Evolutionary conservation across 768 basidiomycete species (phyloP), one percentile per base, ranked within the genome.

Genomic region (Lepiota brunneoincarnata): DNA sequence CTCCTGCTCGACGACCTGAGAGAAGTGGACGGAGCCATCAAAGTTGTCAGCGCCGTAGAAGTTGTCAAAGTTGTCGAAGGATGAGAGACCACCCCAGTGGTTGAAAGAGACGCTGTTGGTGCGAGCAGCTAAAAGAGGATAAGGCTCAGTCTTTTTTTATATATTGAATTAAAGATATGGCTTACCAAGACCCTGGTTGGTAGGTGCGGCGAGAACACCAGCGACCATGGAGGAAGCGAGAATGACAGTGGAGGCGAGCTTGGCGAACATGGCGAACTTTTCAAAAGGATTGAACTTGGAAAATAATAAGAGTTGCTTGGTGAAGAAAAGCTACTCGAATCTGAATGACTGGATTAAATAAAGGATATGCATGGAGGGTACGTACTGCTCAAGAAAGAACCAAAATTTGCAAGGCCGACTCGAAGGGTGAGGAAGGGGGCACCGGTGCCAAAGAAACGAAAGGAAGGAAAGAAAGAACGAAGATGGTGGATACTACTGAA

Each of bases 41-140:
- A 72, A 73, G 64, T 74, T 71, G 34, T 64, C 63, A 17, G 58
- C 46, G n/a, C 72, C 73, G 45, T 70, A 73, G 65, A 74, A 74
- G 59, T 69, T 63, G 51, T 73, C 72, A 54, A 74, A 74, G 49
- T 62, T 57, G 43, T 56, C 44, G 17, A 72, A 56, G 26, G 70
- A 69, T 17, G 60, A 54, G 44, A 65, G 53, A 9, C 72, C 72
- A 53, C 63, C 65, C 67, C 70, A 74, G 59, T 68, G 56, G 63
- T 72, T 64, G 63, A 74, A 72, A 23, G 70, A 70, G 37, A 40
- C 31, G 7, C 28, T 43, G 40, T 12, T 18, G 50, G 50, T 51
- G n/a, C 50, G 50, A 10, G 40, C 50, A 42, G 23, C 50, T 51
- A 42, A 41, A 26, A 43, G 20, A 3, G 28, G 15, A 35, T 12